phyloP scores from a whole-genome alignment of 2,329 filamentous ascomycete genomes.

The Oidium heveae region DNA sequence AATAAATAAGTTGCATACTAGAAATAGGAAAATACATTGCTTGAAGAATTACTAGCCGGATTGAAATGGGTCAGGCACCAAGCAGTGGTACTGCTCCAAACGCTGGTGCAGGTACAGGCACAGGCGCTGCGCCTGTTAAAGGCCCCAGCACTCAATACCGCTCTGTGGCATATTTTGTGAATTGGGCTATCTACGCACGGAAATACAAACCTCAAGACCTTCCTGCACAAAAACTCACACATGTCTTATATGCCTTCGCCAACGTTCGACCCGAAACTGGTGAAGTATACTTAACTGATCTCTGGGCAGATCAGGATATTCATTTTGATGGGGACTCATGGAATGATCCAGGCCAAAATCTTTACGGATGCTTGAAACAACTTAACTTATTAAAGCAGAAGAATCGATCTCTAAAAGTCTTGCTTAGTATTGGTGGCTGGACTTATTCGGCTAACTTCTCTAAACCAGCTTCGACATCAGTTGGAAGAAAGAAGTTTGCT shows the following conservation, averaged over 20 bases:
- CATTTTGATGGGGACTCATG: conserved; percentile 42
- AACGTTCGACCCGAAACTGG: conserved; percentile 59
- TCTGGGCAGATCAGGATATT: conserved; percentile 31
- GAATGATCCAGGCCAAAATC: conserved; percentile 50
- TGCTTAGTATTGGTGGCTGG: conserved; percentile 80
- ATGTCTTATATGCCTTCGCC: conserved; percentile 76
- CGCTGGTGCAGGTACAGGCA: too few species aligned
- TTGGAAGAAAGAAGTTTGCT: conserved; percentile 49
- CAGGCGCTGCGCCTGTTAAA: too few species aligned
- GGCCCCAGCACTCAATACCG: too few species aligned
- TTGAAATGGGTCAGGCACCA: too few species aligned
- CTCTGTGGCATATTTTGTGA: conserved; percentile 21
- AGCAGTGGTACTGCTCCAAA: too few species aligned
- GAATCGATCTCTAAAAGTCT: conserved; percentile 61
- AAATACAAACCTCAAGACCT: conserved; percentile 71
- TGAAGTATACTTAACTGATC: conserved; percentile 44
- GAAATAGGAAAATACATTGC: too few species aligned
- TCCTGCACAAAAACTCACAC: conserved; percentile 57
- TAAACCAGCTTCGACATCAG: conserved; percentile 42
- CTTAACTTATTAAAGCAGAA: conserved; percentile 59
- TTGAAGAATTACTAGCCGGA: too few species aligned
- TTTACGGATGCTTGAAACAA: conserved; percentile 79
- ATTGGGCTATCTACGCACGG: conserved; percentile 57
- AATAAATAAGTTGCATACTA: too few species aligned
- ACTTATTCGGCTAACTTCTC: conserved; percentile 72